These are phyloP conservation scores for Suillus luteus DNA, from an alignment of 768 basidiomycete genomes.

Conservation along the genomic window DNA sequence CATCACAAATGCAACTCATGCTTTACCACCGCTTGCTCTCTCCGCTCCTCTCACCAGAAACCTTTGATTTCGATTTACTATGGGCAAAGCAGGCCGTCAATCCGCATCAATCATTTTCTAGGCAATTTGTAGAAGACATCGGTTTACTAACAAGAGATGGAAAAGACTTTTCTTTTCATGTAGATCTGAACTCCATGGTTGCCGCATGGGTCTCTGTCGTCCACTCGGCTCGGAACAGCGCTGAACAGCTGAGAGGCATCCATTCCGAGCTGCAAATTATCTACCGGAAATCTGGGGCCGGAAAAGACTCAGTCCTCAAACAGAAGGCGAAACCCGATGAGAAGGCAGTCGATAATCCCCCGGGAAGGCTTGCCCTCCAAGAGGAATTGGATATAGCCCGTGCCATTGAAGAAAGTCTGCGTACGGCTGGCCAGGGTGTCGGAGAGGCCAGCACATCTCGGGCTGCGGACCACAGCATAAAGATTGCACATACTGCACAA, in stretches of 20 bases:
- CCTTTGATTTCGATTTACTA: conserved; percentile 53
- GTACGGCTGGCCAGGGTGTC: conserved; percentile 20
- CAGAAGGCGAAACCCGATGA: conserved; percentile 11
- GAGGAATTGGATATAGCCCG: conserved; percentile 47
- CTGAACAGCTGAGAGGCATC: conserved; percentile 32
- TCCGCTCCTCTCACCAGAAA: conserved; percentile 44
- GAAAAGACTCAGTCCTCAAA: conserved; percentile 5
- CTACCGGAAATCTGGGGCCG: conserved; percentile 36
- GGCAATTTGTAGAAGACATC: conserved; percentile 43
- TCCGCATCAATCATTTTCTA: conserved; percentile 48
- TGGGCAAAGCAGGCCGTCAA: conserved; percentile 53
- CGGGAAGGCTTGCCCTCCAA: conserved; percentile 22
- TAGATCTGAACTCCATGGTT: conserved; percentile 36
- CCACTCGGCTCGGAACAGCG: conserved; percentile 13
- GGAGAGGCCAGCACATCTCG: conserved; percentile 12
- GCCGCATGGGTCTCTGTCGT: conserved; percentile 34
- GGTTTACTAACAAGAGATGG: conserved; percentile 19
- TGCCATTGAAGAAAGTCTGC: conserved; percentile 51
- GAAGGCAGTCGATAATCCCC: conserved; percentile 12
- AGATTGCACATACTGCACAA: conserved; percentile 13
- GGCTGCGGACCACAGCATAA: conserved; percentile 13
- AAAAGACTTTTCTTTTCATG: conserved; percentile 16
- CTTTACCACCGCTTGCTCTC: conserved; percentile 70
- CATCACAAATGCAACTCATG: conserved; percentile 75
- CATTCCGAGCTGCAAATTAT: conserved; percentile 41